phyloP scores from a whole-genome alignment of 2,329 filamentous ascomycete genomes.

The Claviceps cyperi region DNA sequence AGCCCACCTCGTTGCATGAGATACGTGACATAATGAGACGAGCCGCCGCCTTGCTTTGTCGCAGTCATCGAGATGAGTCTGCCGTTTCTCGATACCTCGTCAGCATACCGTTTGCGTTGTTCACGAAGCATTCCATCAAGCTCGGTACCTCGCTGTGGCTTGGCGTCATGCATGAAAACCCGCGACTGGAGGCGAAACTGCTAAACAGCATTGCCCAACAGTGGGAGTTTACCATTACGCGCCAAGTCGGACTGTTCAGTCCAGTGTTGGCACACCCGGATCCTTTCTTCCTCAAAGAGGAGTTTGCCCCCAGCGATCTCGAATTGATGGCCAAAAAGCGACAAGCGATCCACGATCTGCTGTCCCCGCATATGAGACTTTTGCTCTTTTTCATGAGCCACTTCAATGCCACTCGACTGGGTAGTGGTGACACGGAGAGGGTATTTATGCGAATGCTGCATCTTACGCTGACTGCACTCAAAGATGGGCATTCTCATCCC shows the following conservation, averaged over 20 bases:
- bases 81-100: slow-evolving; percentile 78
- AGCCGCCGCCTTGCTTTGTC: slow-evolving; percentile 76
- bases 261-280: slow-evolving; percentile 58
- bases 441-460: slow-evolving; percentile 72
- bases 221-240: slow-evolving; percentile 75
- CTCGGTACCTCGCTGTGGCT: slow-evolving; percentile 93
- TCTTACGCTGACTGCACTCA: slow-evolving; percentile 62
- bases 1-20: slow-evolving; percentile 56
- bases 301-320: slow-evolving; percentile 85
- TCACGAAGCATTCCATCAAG: slow-evolving; percentile 91
- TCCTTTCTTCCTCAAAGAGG: slow-evolving; percentile 80
- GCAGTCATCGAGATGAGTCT: slow-evolving; percentile 58
- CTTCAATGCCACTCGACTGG: slow-evolving; percentile 82
- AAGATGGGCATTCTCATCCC: slow-evolving; percentile 59
- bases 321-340: slow-evolving; percentile 59
- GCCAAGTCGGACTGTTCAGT: slow-evolving; percentile 69
- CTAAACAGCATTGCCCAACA: slow-evolving; percentile 76
- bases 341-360: slow-evolving; percentile 63
- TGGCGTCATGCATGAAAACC: slow-evolving; percentile 92
- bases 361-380: slow-evolving; percentile 74
- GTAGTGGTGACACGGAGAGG: slow-evolving; percentile 66
- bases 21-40: slow-evolving; percentile 69
- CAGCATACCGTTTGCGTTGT: slow-evolving; percentile 80
- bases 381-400: slow-evolving; percentile 87
- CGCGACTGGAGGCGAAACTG: slow-evolving; percentile 71